Evolutionary conservation across 345 rosid species (phyloP).

Genomic region (Eucalyptus urophylla): DNA sequence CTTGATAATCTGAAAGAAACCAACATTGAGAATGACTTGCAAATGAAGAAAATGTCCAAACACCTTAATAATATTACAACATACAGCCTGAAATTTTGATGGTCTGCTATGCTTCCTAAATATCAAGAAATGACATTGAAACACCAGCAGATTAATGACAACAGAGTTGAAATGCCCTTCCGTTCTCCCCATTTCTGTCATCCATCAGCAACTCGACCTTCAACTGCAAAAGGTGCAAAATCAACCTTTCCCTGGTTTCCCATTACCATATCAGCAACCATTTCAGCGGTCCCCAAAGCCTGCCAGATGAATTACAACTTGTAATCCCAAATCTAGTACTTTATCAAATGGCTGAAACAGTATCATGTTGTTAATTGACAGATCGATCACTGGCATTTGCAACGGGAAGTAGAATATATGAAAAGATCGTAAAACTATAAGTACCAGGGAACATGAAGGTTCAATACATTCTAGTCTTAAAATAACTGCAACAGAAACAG

Average conservation of each 20-base stretch:
- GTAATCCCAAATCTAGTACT: background rate
- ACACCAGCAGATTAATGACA: background rate
- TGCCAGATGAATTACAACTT: constrained; percentile 2
- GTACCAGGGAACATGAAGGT: background rate
- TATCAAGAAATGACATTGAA: background rate
- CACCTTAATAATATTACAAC: background rate
- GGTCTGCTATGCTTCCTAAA: background rate
- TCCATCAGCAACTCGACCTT: constrained; percentile 20
- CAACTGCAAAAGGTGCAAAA: constrained; percentile 35
- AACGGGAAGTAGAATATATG: background rate
- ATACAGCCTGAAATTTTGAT: background rate
- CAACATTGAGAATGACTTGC: background rate
- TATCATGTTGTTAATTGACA: background rate
- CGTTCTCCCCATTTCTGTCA: background rate
- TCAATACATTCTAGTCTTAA: background rate
- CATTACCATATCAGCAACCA: constrained; percentile 68
- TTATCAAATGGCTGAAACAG: background rate
- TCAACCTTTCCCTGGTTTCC: constrained; percentile 40
- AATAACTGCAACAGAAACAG: background rate
- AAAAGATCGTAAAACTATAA: background rate
- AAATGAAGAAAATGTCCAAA: background rate
- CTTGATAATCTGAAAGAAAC: background rate
- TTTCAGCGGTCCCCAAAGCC: constrained; percentile 91
- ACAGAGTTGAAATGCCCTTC: background rate
- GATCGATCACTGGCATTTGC: background rate